Base-by-base conservation (phyloP, 257 asterid genomes). In the Penstemon barbatus region DNA sequence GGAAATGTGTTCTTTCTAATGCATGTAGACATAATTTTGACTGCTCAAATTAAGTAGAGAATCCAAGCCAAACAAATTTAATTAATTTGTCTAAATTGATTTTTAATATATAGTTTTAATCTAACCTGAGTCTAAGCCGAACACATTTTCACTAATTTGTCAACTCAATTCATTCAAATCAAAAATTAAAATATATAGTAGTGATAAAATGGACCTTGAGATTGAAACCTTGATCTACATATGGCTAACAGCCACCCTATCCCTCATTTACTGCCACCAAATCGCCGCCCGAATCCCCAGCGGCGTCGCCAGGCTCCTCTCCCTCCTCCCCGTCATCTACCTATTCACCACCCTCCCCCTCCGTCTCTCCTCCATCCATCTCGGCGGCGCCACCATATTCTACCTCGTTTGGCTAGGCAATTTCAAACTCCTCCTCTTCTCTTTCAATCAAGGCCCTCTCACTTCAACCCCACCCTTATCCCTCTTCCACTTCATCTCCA, bases 361-460 rank as follows among this genome's bases (percentile, higher is more conserved):
- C 33, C 33, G 33, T 25, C 33, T 25, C 33, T 25, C 33, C 33
- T 25, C 33, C 33, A 0, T 77, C 69, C 83, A 74, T 19, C 85
- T 84, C 71, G 61, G 65, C 33, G 75, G 9, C 45, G 75, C 81
- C 57, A 72, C 95, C 49, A 25, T 63, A 63, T 82, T 89, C 64
- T 87, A 79, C 85, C 81, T 91, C 4, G 83, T 79, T 65, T 91
- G 95, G 95, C 89, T 79, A 8, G 88, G 75, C 64, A 91, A 88
- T 48, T 88, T 82, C 82, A 91, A 91, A 71, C 91, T 91, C 75
- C 77, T 91, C 75, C 89, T 88, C 63, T 83, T 82, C 65, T 57
- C 89, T 38, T 91, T 88, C 74, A 51, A 80, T 44, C 80, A 68
- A 13, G 78, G 79, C 66, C 96, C 95, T 38, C 80, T 88, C 5